Conservation (phyloP, 202 grass and related monocot genomes). For the Schoenoplectus tabernaemontani region DNA sequence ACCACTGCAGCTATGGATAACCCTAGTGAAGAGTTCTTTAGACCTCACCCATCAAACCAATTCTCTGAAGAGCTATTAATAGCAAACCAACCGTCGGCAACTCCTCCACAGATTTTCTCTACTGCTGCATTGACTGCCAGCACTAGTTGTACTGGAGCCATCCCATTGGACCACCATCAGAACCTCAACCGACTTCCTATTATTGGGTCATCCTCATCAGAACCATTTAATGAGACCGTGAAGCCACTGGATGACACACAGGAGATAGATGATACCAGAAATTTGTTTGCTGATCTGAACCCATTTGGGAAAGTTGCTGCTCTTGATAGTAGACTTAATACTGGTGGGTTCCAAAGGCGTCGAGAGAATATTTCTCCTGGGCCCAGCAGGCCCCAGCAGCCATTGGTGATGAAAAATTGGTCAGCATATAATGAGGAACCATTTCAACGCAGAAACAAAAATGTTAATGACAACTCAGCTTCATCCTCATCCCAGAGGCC, state of each 20-base stretch:
- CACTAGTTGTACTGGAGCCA: conserved; percentile 33
- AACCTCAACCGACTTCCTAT: conserved; percentile 48
- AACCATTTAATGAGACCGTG: conserved; percentile 36
- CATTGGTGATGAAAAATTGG: conserved; percentile 86
- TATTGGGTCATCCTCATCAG: conserved; percentile 45
- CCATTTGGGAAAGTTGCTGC: conserved; percentile 49
- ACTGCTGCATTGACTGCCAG: conserved; percentile 34
- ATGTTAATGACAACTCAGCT: conserved; percentile 50
- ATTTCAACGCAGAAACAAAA: conserved; percentile 76
- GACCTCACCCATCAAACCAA: conserved; percentile 33
- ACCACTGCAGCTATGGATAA: conserved; percentile 22
- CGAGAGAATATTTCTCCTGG: conserved; percentile 66
- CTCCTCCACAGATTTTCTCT: conserved; percentile 13
- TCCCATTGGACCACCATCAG: conserved; percentile 32
- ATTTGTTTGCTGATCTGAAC: conserved; percentile 93
- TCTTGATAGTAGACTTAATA: conserved; percentile 47
- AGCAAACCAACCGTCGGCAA: conserved; percentile 35
- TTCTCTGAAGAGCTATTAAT: conserved; percentile 37
- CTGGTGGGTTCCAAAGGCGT: conserved; percentile 43
- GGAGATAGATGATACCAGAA: conserved; percentile 49
- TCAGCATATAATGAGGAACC: conserved; percentile 82
- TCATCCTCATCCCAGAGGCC: conserved; percentile 59
- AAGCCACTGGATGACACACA: conserved; percentile 34
- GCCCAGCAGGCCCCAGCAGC: conserved; percentile 62
- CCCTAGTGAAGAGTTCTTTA: conserved; percentile 29